Evolutionary conservation across 2,329 filamentous ascomycete genomes (phyloP), one percentile per base, ranked within the genome.

Genomic region (Hymenoscyphus scutula): DNA sequence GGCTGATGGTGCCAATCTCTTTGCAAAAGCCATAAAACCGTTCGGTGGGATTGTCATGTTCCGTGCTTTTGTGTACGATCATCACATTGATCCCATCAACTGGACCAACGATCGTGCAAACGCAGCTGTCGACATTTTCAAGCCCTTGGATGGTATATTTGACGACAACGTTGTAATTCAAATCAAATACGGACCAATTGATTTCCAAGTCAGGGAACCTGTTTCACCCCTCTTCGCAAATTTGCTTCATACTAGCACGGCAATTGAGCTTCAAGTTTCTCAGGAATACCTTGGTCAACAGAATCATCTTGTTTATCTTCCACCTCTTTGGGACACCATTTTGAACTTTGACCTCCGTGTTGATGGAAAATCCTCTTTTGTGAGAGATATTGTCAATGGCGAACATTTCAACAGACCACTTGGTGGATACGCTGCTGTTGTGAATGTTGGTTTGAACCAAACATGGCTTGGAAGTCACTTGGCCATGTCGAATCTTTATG

Each of bases 121-220:
- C 60, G 88, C 87, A 0, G 87, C 86, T 0, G 85, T 89, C 0
- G 79, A 90, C 0, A 89, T 84, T 74, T 90, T 91, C 73, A 77
- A 83, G 17, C 78, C 79, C 0, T 79, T 90, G 0, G 88, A 91
- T 68, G 82, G 80, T 5, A 73, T 86, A 63, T 91, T 91, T 62
- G 84, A 88, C 25, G 84, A 87, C 54, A 91, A 91, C 55, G 87
- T 90, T 0, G 80, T 91, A 0, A 80, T 91, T 2, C 88, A 91
- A 71, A 86, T 91, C 74, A 91, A 91, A 74, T 89, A 88, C 65
- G 88, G 17, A 7, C 17, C 38, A 6, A 19, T 45, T 10, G 15
- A 45, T 19, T 45, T 45, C 8, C 15, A 45, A 19, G 38, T 19
- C 6, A 45, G 17, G 10, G 38, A 45, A 5, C 15, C 38, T 5